Evolutionary conservation across 108 stramenopile species (phyloP).

Genomic region (Cyclostephanos invisitatus): DNA sequence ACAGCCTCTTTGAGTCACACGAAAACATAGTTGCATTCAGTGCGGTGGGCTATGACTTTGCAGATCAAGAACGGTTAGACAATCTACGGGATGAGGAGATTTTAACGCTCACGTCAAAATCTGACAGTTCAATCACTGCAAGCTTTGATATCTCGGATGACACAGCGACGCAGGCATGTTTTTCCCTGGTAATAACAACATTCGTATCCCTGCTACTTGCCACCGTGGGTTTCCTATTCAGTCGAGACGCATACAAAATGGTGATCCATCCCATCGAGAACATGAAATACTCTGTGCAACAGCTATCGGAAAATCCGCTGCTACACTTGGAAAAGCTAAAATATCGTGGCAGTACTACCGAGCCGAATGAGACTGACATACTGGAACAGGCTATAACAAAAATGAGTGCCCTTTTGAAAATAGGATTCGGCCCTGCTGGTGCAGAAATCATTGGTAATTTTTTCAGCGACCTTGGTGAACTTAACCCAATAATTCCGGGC

Average conservation of each 20-base stretch:
- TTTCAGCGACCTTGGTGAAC: conserved; percentile 47
- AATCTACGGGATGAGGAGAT: conserved; percentile 38
- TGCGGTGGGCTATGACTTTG: conserved; percentile 28
- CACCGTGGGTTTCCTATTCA: conserved; percentile 54
- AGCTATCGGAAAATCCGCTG: conserved; percentile 62
- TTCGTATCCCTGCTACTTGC: conserved; percentile 60
- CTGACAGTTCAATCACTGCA: conserved; percentile 24
- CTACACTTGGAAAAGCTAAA: conserved; percentile 51
- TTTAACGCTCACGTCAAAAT: conserved; percentile 27
- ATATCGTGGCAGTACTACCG: conserved; percentile 25
- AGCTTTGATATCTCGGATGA: conserved; percentile 50
- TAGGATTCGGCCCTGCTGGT: conserved; percentile 79
- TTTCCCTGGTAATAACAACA: conserved; percentile 37
- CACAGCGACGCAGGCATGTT: conserved; percentile 36
- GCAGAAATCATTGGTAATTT: conserved; percentile 74
- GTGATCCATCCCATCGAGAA: conserved; percentile 71
- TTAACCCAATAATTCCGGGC: conserved; percentile 73
- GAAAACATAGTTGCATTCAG: conserved; percentile 52
- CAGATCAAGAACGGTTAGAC: conserved; percentile 36
- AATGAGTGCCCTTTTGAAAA: conserved; percentile 61
- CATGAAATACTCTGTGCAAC: conserved; percentile 45
- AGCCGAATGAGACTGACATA: conserved; percentile 66
- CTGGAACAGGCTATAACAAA: conserved; percentile 69
- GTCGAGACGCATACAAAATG: conserved; percentile 62
- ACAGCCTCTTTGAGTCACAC: conserved; percentile 38